Conservation (phyloP, 192 early-diverging fungal genomes). For the Rhizophagus prolifer region DNA sequence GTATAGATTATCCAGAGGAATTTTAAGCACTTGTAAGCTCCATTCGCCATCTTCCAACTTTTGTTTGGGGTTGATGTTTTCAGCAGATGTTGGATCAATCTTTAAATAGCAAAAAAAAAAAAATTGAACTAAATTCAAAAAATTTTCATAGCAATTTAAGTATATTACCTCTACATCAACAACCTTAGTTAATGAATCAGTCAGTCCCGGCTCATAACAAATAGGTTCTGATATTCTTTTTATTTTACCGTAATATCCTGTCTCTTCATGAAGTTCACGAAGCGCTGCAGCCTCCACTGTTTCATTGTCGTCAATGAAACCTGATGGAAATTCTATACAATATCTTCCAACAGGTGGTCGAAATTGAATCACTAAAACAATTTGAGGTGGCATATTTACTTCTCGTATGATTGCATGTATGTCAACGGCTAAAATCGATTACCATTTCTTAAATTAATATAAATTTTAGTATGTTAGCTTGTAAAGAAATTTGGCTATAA, state of each 20-base stretch:
- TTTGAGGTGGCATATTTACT: slow-evolving; percentile 24
- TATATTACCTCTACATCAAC: slow-evolving; percentile 41
- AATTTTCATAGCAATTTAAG: background rate
- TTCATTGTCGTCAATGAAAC: slow-evolving; percentile 48
- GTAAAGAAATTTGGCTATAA: background rate
- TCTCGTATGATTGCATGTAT: slow-evolving; percentile 40
- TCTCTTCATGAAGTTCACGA: slow-evolving; percentile 51
- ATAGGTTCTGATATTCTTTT: slow-evolving; percentile 32
- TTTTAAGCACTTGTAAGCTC: slow-evolving; percentile 46
- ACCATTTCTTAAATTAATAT: background rate
- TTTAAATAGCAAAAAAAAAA: slow-evolving; percentile 10
- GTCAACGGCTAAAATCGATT: slow-evolving; percentile 42
- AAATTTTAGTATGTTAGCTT: background rate
- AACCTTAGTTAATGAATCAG: slow-evolving; percentile 42
- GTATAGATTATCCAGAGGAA: slow-evolving; percentile 37
- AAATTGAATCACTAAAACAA: slow-evolving; percentile 48
- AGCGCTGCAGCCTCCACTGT: slow-evolving; percentile 36
- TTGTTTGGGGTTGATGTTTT: slow-evolving; percentile 34
- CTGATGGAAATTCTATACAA: slow-evolving; percentile 50
- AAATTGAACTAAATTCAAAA: background rate
- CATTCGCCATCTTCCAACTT: slow-evolving; percentile 52
- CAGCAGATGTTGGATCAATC: slow-evolving; percentile 26
- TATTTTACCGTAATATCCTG: slow-evolving; percentile 36
- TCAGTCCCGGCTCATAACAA: slow-evolving; percentile 55
- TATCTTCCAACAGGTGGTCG: slow-evolving; percentile 46